Evolutionary conservation across 2,329 filamentous ascomycete genomes (phyloP), one percentile per base, ranked within the genome.

Genomic region (Stromatinia cepivora): DNA sequence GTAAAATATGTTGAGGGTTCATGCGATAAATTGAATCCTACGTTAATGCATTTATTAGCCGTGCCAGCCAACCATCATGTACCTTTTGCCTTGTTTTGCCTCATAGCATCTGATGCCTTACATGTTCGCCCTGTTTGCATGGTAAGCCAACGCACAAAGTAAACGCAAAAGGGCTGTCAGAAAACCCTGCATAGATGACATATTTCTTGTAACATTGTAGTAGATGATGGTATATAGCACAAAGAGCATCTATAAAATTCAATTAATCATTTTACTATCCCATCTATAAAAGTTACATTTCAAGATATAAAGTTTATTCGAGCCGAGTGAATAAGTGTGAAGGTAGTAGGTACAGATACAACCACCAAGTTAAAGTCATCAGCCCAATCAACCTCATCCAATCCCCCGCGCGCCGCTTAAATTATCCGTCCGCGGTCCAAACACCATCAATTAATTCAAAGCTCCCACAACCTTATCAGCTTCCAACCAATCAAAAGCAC

Each of bases 121-220:
- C 66, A 42, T 25, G 46, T 63, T 54, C 66, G 66, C 66, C 66
- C 39, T 52, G 56, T 63, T 68, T 42, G n/a, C 42, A 39, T 36
- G 20, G 64, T 59, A 53, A 63, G 66, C 66, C 66, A 68, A 22
- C 66, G 66, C 66, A 68, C 66, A 68, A 54, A 25, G 46, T 25
- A 50, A n/a, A 63, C 22, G 22, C n/a, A 34, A 58, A n/a, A 54
- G 34, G 25, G 66, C 20, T 67, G 56, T 36, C 59, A 39, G 25
- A 39, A 50, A 39, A 13, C 45, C 45, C 46, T 63, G 61, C 22
- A 52, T 22, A 63, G n/a, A 63, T 63, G 61, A 28, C 61, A 52
- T 52, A 39, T 34, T 52, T 39, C 46, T 42, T 52, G 46, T 52
- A 11, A 25, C 15, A 8, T 36, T 13, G 61, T 52, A 64, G 34